Conservation (phyloP, 2,329 filamentous ascomycete species). For the Leptographium procerum region DNA sequence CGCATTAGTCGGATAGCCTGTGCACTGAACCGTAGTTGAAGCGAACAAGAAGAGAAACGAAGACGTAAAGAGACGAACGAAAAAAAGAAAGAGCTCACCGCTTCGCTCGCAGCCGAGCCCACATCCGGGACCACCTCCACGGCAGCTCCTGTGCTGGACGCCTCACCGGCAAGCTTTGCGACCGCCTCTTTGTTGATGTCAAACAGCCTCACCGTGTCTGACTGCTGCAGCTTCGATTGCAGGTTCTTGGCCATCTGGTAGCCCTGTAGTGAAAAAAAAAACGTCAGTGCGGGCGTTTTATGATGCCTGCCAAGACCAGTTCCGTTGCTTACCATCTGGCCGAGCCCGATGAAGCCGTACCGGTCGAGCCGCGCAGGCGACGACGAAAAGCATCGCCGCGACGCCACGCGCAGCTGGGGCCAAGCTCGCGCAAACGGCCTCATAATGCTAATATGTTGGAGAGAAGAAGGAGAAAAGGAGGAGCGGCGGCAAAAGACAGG, state of each 20-base stretch:
- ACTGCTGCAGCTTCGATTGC: constrained; percentile 40
- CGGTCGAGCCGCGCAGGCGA: constrained; percentile 35
- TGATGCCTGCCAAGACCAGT: too few species aligned
- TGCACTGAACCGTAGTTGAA: too few species aligned
- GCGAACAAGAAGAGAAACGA: too few species aligned
- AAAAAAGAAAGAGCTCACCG: constrained; percentile 28
- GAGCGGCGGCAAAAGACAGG: not conserved
- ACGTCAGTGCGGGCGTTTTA: too few species aligned
- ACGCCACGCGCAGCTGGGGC: constrained; percentile 19
- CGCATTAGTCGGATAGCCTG: constrained; percentile 18
- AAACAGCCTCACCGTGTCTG: constrained; percentile 41
- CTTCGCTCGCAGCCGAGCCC: constrained; percentile 36
- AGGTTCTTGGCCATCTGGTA: constrained; percentile 54
- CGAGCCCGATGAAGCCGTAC: constrained; percentile 49
- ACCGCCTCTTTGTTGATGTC: constrained; percentile 43
- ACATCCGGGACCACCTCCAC: constrained; percentile 34
- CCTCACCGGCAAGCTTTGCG: constrained; percentile 35
- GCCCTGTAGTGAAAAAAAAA: too few species aligned
- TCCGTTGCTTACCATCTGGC: constrained; percentile 50
- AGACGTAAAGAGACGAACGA: constrained; percentile 20
- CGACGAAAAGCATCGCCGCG: constrained; percentile 38
- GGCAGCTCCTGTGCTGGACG: constrained; percentile 31
- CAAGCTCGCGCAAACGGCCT: constrained; percentile 14
- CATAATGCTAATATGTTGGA: constrained; percentile 10
- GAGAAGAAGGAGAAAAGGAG: not conserved